Conservation (phyloP, 768 basidiomycete genomes). For the Gelatoporia subvermispora region DNA sequence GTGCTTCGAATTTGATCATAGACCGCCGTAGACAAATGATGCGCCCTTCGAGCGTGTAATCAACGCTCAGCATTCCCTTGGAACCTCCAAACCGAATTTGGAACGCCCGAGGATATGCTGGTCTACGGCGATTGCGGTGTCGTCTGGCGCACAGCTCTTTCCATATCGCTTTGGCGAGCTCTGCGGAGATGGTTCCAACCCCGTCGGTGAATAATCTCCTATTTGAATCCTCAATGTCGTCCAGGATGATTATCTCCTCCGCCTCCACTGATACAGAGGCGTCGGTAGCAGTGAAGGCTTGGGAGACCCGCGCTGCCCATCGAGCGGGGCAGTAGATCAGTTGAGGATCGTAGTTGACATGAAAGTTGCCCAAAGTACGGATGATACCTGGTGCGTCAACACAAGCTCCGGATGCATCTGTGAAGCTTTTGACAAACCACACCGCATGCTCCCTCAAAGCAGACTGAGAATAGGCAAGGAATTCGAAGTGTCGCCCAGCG, state of each 20-base stretch:
- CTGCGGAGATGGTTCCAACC: constrained; percentile 56
- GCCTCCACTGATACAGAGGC: constrained; percentile 39
- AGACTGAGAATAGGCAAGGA: constrained; percentile 71
- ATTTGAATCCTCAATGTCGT: constrained; percentile 40
- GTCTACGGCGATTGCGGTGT: constrained; percentile 30
- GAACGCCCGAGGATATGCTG: constrained; percentile 42
- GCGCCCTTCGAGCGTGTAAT: constrained; percentile 46
- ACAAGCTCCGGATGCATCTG: neutral
- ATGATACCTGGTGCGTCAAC: constrained; percentile 46
- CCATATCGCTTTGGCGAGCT: constrained; percentile 48
- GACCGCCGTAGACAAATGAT: constrained; percentile 49
- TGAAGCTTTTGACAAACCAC: constrained; percentile 64
- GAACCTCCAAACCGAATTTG: constrained; percentile 62
- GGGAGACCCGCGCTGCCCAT: constrained; percentile 67
- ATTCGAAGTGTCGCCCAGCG: constrained; percentile 50
- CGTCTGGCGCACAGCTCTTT: constrained; percentile 34
- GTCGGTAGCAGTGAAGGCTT: constrained; percentile 74
- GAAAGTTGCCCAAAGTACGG: constrained; percentile 48
- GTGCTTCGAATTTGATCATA: constrained; percentile 65
- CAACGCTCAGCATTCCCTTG: constrained; percentile 62
- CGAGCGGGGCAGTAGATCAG: constrained; percentile 62
- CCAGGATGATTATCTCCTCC: constrained; percentile 35
- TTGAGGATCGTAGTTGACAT: constrained; percentile 39
- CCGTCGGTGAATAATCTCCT: constrained; percentile 62
- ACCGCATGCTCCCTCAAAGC: constrained; percentile 54